These are phyloP conservation scores for Cystobasidium slooffiae DNA, from an alignment of 1,284 basidiomycete species.

Conservation along the genomic window DNA sequence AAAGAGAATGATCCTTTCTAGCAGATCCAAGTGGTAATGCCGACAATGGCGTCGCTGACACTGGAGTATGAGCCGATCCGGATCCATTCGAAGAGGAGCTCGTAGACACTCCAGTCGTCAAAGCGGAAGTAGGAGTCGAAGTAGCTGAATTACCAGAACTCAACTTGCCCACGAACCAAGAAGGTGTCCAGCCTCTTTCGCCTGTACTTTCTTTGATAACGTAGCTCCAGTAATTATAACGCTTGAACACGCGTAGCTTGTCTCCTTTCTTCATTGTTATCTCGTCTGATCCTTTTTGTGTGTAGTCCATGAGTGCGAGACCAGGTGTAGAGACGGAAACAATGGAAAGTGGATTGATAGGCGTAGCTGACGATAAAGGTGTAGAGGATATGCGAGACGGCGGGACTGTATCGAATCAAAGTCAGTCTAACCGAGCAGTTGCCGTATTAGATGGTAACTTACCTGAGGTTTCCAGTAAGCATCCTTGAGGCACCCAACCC, in stretches of 20 bases:
- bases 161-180: constrained; percentile 45
- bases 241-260: constrained; percentile 87
- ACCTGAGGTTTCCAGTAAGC: constrained; percentile 79
- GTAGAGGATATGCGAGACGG: constrained; percentile 55
- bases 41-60: constrained; percentile 14
- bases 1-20: background rate
- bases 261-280: constrained; percentile 84
- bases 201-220: constrained; percentile 45
- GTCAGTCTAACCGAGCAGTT: constrained; percentile 67
- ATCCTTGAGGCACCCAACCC: constrained; percentile 65
- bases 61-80: constrained; percentile 1
- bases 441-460: constrained; percentile 64
- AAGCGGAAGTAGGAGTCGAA: constrained; percentile 41
- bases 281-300: constrained; percentile 86
- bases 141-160: constrained; percentile 14
- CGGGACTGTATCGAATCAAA: constrained; percentile 57
- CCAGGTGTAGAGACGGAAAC: constrained; percentile 93
- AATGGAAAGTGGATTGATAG: constrained; percentile 83
- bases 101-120: constrained; percentile 11
- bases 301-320: constrained; percentile 91
- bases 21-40: background rate
- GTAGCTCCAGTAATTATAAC: constrained; percentile 75
- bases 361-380: constrained; percentile 57
- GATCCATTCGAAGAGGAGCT: background rate
- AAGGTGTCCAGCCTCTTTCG: constrained; percentile 45